A percentile compares a stretch with the other conserved stretches of the same genome.
These are phyloP conservation scores for Fraxinus sp. DNA, from an alignment of 305 asterid species.

Conservation along the genomic window DNA sequence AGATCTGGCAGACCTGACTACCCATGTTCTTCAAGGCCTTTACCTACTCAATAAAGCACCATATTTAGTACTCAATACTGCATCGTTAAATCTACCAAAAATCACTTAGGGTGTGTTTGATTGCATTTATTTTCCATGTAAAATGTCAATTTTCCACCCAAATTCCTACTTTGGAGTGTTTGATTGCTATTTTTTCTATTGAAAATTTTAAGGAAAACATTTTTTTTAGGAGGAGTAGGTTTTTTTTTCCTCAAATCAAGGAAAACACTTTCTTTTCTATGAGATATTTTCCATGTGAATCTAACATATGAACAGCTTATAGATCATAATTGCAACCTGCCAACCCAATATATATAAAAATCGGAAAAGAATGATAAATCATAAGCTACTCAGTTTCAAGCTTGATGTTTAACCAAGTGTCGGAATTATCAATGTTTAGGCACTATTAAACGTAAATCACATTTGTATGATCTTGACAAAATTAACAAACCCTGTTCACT, in stretches of 20 bases:
- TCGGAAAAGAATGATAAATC: not conserved
- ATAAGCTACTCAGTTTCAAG: not conserved
- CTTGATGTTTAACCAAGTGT: not conserved
- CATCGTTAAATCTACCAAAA: constrained; percentile 3
- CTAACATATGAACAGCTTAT: not conserved
- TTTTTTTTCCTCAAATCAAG: not conserved
- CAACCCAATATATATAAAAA: not conserved
- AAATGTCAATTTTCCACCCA: not conserved
- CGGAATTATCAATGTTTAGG: not conserved
- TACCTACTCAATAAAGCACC: constrained; percentile 42
- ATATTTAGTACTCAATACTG: not conserved
- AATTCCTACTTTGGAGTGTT: not conserved
- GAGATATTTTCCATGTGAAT: not conserved
- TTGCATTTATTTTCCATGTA: not conserved
- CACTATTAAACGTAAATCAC: not conserved
- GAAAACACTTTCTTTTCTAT: not conserved
- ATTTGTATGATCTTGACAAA: not conserved
- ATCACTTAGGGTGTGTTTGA: not conserved
- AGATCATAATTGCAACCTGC: not conserved
- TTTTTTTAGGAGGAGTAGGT: no score
- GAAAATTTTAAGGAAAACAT: no score
- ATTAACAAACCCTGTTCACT: not conserved
- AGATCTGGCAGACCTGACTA: constrained; percentile 94
- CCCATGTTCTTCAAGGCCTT: constrained; percentile 66
- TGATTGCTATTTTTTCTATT: not conserved